Conservation (phyloP, 305 asterid genomes). For the Galium porrigens region DNA sequence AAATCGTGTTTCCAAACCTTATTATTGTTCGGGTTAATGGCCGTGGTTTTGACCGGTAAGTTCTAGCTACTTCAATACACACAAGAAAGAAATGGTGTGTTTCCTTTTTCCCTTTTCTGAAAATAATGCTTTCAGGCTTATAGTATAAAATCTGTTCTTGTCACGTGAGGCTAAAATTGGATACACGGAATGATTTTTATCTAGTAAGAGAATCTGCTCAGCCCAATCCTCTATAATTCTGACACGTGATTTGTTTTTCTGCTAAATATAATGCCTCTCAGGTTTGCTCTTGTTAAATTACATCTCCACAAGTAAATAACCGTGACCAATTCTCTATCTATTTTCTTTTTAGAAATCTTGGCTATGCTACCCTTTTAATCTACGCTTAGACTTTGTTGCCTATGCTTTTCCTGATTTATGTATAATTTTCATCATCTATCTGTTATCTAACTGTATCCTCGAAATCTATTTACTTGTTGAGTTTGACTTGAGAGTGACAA, state of each 20-base stretch:
- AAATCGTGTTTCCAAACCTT: constrained; percentile 46
- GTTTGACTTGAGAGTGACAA: constrained; percentile 4
- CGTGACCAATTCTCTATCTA: background rate
- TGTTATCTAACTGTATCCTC: too few relatives aligned
- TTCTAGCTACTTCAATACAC: background rate
- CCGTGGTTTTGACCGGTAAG: constrained; percentile 39
- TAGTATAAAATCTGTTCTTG: background rate
- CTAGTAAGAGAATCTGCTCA: background rate
- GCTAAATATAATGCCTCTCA: background rate
- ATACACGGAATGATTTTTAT: background rate
- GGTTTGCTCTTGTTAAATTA: background rate
- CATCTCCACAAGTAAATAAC: background rate
- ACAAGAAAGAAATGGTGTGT: background rate
- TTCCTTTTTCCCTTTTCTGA: background rate
- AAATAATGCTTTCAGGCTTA: background rate
- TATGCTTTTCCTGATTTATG: too few relatives aligned
- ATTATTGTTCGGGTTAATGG: constrained; percentile 43
- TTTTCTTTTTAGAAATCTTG: background rate
- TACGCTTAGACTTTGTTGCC: background rate
- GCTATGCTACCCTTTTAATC: background rate
- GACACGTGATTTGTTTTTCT: background rate
- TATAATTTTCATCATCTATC: too few relatives aligned
- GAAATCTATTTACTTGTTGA: background rate
- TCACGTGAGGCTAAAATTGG: too few relatives aligned
- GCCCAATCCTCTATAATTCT: background rate